Evolutionary conservation across 139 green algal species (phyloP).

Genomic region (Ostreobium quekettii): DNA sequence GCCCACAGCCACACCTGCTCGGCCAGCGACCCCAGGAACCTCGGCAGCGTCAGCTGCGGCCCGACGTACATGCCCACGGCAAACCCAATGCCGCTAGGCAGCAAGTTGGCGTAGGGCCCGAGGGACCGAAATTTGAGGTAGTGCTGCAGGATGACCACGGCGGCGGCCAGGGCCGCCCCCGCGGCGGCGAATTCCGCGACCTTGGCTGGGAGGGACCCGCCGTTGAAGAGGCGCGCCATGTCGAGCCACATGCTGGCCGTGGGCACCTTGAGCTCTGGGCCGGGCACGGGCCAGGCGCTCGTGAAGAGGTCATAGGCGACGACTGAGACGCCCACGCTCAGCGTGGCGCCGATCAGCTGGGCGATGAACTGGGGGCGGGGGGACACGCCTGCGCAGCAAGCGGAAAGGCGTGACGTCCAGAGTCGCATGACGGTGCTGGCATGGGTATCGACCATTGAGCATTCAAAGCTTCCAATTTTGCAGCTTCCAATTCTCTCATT

Average conservation of each 20-base stretch:
- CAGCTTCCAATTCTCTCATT: no score
- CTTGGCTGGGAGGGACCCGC: conserved; percentile 31
- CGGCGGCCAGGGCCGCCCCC: conserved; percentile 10
- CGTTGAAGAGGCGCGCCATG: conserved; percentile 47
- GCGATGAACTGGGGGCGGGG: conserved; percentile 40
- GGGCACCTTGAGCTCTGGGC: conserved; percentile 29
- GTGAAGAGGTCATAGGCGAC: conserved; percentile 42
- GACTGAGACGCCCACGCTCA: conserved; percentile 31
- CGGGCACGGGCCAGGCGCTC: conserved; percentile 30
- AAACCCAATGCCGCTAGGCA: conserved; percentile 44
- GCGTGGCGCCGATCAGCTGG: conserved; percentile 36
- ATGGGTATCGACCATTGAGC: no score
- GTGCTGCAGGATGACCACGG: not conserved
- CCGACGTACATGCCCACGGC: conserved; percentile 47
- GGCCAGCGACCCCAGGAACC: conserved; percentile 33
- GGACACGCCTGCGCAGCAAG: conserved; percentile 24
- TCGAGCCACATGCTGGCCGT: conserved; percentile 48
- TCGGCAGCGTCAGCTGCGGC: conserved; percentile 38
- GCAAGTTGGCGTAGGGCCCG: not conserved
- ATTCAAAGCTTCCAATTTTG: no score
- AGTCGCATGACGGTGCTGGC: no score
- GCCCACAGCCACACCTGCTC: conserved; percentile 32
- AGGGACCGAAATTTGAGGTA: not conserved
- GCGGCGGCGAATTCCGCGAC: conserved; percentile 21
- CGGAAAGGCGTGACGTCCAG: not conserved